Percentiles rank a stretch among this genome's conserved stretches.
phyloP scores from a whole-genome alignment of 2,329 filamentous ascomycete genomes.

The Botrytis fragariae region DNA sequence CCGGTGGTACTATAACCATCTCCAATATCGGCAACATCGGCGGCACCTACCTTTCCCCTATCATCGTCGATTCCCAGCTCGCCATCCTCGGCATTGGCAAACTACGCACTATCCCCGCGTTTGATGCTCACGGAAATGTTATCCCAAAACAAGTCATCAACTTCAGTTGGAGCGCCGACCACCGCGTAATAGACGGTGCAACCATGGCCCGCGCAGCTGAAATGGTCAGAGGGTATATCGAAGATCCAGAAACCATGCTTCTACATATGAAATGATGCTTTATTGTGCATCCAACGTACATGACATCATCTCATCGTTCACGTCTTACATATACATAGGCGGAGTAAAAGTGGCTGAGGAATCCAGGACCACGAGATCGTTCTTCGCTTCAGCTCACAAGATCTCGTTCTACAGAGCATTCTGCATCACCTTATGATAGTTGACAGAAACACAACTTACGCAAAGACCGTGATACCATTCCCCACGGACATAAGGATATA shows the following conservation, averaged over 20 bases:
- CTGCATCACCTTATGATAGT: not conserved
- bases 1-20: constrained; percentile 87
- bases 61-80: constrained; percentile 87
- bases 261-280: constrained; percentile 67
- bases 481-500: not conserved
- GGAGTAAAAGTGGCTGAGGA: not conserved
- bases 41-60: constrained; percentile 85
- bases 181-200: constrained; percentile 89
- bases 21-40: constrained; percentile 97
- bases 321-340: not conserved
- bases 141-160: constrained; percentile 78
- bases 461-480: not conserved
- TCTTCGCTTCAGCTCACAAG: constrained; percentile 8
- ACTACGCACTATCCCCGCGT: constrained; percentile 77
- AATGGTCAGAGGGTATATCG: constrained; percentile 71
- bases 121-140: constrained; percentile 55
- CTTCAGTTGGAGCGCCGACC: constrained; percentile 96
- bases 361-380: not conserved
- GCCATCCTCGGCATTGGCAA: constrained; percentile 88
- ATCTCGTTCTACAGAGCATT: constrained; percentile 1
- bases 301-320: not conserved
- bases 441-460: constrained; percentile 6
- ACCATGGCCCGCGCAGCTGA: constrained; percentile 91
- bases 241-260: constrained; percentile 85
- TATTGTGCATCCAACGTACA: not conserved